Evolutionary conservation across 106 monocot genomes (phyloP).

Genomic region (Allium sativum): DNA sequence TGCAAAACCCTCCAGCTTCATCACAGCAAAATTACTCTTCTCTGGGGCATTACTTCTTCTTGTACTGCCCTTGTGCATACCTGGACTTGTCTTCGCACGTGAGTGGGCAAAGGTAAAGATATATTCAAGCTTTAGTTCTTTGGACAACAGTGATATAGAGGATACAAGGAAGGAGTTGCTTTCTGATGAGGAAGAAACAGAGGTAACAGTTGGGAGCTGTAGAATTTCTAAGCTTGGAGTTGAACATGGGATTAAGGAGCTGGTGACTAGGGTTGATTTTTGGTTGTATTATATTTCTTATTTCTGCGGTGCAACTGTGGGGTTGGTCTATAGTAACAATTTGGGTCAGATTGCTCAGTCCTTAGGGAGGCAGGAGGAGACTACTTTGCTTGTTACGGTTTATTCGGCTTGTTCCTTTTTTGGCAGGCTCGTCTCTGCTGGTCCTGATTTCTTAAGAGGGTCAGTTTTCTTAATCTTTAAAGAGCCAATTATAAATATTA

Average conservation of each 20-base stretch:
- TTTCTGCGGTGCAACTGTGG: conserved; percentile 80
- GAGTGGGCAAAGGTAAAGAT: conserved; percentile 25
- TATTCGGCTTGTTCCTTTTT: conserved; percentile 93
- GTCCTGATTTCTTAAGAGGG: conserved; percentile 59
- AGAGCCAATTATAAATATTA: too few relatives aligned
- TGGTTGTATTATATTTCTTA: conserved; percentile 71
- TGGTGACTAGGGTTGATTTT: conserved; percentile 48
- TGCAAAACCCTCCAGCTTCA: conserved; percentile 4
- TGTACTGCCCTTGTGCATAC: conserved; percentile 48
- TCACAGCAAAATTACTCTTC: conserved; percentile 28
- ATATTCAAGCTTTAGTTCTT: conserved; percentile 11
- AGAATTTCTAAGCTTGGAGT: conserved; percentile 38
- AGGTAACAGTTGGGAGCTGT: conserved; percentile 14
- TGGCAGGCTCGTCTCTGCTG: conserved; percentile 62
- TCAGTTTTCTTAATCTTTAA: conserved; percentile 4
- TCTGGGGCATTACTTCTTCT: conserved; percentile 51
- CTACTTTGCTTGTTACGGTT: conserved; percentile 39
- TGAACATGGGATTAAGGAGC: conserved; percentile 42
- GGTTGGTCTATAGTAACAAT: conserved; percentile 83
- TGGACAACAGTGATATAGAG: not conserved
- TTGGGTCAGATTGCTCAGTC: conserved; percentile 84
- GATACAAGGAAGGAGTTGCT: conserved; percentile 29
- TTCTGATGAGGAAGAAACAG: not conserved
- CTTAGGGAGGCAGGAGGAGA: conserved; percentile 28
- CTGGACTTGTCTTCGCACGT: conserved; percentile 30